These are phyloP conservation scores for Nothophaeocryptopus gaeumannii DNA, from an alignment of 2,329 filamentous ascomycete genomes.

Conservation along the genomic window DNA sequence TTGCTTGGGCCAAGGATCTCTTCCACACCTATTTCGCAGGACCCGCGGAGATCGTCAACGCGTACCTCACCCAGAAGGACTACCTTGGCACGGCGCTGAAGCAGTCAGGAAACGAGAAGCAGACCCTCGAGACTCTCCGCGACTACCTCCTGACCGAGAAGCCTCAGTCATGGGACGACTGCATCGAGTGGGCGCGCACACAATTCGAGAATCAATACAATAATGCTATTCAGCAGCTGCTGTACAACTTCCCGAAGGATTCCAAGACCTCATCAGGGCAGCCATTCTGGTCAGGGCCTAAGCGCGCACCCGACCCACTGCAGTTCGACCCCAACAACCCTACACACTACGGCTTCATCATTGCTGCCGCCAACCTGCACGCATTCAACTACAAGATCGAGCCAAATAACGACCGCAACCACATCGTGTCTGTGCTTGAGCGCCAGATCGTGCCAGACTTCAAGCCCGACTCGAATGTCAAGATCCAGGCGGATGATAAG, in stretches of 20 bases:
- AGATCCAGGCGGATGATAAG: conserved; percentile 94
- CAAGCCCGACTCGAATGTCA: conserved; percentile 81
- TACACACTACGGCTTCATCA: conserved; percentile 83
- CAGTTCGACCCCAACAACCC: conserved; percentile 82
- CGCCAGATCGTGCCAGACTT: conserved; percentile 97
- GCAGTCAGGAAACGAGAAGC: conserved; percentile 92
- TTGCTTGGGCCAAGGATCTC: conserved; percentile 94
- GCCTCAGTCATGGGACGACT: conserved; percentile 89
- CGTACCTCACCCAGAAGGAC: conserved; percentile 82
- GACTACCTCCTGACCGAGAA: conserved; percentile 91
- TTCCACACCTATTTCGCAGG: conserved; percentile 95
- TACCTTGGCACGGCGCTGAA: conserved; percentile 85
- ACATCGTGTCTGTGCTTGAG: conserved; percentile 77
- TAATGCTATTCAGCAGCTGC: conserved; percentile 90
- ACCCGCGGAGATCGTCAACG: conserved; percentile 87
- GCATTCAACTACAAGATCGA: conserved; percentile 98
- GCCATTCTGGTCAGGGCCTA: conserved; percentile 96
- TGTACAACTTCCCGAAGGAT: conserved; percentile 97
- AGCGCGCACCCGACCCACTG: conserved; percentile 88
- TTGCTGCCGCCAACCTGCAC: conserved; percentile 85
- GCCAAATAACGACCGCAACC: conserved; percentile 60
- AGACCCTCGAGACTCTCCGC: conserved; percentile 82
- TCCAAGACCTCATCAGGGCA: conserved; percentile 82
- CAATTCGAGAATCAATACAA: conserved; percentile 97
- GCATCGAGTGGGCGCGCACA: conserved; percentile 89